Conservation (phyloP, 148 eudicot species). For the Persicaria maculosa region DNA sequence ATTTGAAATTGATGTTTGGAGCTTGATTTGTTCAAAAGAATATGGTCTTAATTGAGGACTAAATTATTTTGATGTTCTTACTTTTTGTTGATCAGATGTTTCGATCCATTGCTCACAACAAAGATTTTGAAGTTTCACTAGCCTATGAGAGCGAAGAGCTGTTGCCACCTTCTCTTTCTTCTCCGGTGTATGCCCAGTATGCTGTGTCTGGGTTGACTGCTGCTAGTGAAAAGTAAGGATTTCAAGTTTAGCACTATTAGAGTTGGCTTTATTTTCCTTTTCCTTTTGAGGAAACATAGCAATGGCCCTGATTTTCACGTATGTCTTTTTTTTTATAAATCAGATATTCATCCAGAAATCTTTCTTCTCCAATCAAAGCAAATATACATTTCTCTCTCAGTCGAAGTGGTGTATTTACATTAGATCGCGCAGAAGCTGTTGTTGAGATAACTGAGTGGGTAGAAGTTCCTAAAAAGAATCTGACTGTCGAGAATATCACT, state of each 20-base stretch:
- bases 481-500: slow-evolving; percentile 58
- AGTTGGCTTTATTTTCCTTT: background rate
- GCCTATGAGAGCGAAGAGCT: slow-evolving; percentile 62
- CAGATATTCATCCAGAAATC: slow-evolving; percentile 79
- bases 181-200: slow-evolving; percentile 65
- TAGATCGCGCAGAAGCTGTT: slow-evolving; percentile 88
- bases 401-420: slow-evolving; percentile 70
- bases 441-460: slow-evolving; percentile 94
- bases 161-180: slow-evolving; percentile 70
- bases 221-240: slow-evolving; percentile 73
- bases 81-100: slow-evolving; percentile 49
- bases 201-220: slow-evolving; percentile 71
- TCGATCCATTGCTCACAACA: slow-evolving; percentile 62
- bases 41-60: background rate
- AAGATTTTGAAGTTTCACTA: slow-evolving; percentile 84
- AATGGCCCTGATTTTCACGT: background rate
- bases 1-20: slow-evolving; percentile 1
- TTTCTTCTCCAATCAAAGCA: slow-evolving; percentile 92
- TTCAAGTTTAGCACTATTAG: slow-evolving; percentile 4
- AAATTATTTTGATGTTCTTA: slow-evolving; percentile 5
- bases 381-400: slow-evolving; percentile 85
- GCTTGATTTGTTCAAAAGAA: slow-evolving; percentile 28
- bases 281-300: background rate
- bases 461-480: slow-evolving; percentile 84
- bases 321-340: slow-evolving; percentile 5